These are phyloP conservation scores for Chalaropsis thielavioides DNA, from an alignment of 2,329 filamentous ascomycete species.

Conservation along the genomic window DNA sequence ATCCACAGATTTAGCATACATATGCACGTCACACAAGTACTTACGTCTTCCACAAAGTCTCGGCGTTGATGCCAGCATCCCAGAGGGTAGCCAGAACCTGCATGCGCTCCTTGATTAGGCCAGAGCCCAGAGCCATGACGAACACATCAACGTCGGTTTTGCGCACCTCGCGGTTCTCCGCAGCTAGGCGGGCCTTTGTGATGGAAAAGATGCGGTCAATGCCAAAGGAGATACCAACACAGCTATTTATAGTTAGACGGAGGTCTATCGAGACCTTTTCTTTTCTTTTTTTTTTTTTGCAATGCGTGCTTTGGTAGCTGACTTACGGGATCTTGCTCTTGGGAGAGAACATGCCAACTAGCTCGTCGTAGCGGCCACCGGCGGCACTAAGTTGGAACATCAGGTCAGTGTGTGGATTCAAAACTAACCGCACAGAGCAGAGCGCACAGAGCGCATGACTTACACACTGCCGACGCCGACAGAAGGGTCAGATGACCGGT, in stretches of 20 bases:
- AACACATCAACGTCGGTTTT: slow-evolving; percentile 74
- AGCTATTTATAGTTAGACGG: slow-evolving; percentile 20
- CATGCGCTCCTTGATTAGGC: slow-evolving; percentile 73
- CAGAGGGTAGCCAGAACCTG: slow-evolving; percentile 61
- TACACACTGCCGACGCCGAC: slow-evolving; percentile 68
- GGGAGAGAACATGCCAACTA: slow-evolving; percentile 85
- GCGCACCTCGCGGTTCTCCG: slow-evolving; percentile 42
- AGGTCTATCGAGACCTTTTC: not conserved
- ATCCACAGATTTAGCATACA: not conserved
- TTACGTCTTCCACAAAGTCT: slow-evolving; percentile 64
- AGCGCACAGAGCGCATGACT: not conserved
- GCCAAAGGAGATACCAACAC: slow-evolving; percentile 63
- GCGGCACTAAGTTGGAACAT: slow-evolving; percentile 40
- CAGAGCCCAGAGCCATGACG: slow-evolving; percentile 85
- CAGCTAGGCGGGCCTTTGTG: slow-evolving; percentile 60
- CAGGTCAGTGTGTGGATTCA: not conserved
- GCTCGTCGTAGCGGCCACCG: slow-evolving; percentile 79
- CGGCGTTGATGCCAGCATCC: slow-evolving; percentile 81
- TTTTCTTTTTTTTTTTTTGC: no score
- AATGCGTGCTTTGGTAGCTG: not conserved
- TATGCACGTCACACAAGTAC: not conserved
- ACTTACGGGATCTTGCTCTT: slow-evolving; percentile 59
- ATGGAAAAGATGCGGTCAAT: slow-evolving; percentile 93
- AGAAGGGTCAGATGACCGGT: slow-evolving; percentile 63
- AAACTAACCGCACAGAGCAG: not conserved